phyloP scores from a whole-genome alignment of 2,329 filamentous ascomycete species.

The Aspergillus aculeatus region DNA sequence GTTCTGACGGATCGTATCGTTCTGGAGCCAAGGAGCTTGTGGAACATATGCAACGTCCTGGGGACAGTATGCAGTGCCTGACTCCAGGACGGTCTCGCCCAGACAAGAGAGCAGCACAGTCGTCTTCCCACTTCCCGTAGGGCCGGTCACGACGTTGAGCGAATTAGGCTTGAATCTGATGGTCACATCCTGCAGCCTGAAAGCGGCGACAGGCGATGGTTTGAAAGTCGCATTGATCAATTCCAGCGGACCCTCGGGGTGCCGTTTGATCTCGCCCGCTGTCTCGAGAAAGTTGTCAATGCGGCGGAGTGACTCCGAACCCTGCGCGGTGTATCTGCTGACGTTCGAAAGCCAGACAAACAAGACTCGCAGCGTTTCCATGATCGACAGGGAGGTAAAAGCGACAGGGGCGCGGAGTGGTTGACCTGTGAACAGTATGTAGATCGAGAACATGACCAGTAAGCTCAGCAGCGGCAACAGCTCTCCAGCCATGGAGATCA shows the following conservation, averaged over 20 bases:
- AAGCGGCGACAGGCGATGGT: slow-evolving; percentile 52
- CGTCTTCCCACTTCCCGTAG: slow-evolving; percentile 59
- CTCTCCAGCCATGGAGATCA: slow-evolving; percentile 52
- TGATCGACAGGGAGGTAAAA: slow-evolving; percentile 57
- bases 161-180: slow-evolving; percentile 55
- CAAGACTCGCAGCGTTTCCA: slow-evolving; percentile 55
- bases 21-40: slow-evolving; percentile 65
- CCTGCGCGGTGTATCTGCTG: slow-evolving; percentile 45
- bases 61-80: slow-evolving; percentile 37
- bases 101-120: slow-evolving; percentile 46
- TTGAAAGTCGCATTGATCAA: slow-evolving; percentile 51
- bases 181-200: slow-evolving; percentile 42
- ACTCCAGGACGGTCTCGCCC: slow-evolving; percentile 28
- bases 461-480: slow-evolving; percentile 54
- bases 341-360: slow-evolving; percentile 52
- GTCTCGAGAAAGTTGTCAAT: slow-evolving; percentile 57
- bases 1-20: slow-evolving; percentile 64
- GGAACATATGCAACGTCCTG: slow-evolving; percentile 59
- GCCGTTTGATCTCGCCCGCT: slow-evolving; percentile 49
- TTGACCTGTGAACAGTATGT: slow-evolving; percentile 50
- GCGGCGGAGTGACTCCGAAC: slow-evolving; percentile 51
- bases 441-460: slow-evolving; percentile 55
- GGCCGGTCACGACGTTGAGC: slow-evolving; percentile 55
- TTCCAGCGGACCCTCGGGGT: slow-evolving; percentile 51
- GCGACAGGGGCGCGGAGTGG: slow-evolving; percentile 57